Conservation (phyloP, 306 rosid species). For the Prunus fruticosa region DNA sequence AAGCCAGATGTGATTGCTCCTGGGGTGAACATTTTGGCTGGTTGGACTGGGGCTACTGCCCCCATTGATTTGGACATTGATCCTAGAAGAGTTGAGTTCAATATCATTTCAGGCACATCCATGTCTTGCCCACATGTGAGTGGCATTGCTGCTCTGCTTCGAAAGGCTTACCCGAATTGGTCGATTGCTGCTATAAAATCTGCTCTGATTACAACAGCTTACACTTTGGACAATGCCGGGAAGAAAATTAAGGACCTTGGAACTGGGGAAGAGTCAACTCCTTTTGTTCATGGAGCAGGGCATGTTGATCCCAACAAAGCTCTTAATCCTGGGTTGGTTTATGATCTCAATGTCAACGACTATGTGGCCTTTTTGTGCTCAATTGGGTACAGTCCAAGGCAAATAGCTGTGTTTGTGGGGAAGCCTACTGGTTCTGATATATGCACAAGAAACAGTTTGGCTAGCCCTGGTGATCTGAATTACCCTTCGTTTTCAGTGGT, state of each 20-base stretch:
- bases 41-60: constrained; percentile 72
- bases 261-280: constrained; percentile 59
- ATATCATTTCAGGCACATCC: constrained; percentile 92
- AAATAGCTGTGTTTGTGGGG: constrained; percentile 54
- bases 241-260: constrained; percentile 59
- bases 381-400: constrained; percentile 56
- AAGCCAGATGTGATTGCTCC: constrained; percentile 95
- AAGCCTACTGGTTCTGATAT: constrained; percentile 37
- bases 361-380: constrained; percentile 81
- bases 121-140: constrained; percentile 94
- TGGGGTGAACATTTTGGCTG: constrained; percentile 87
- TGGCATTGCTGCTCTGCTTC: constrained; percentile 79
- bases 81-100: constrained; percentile 82
- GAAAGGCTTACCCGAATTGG: constrained; percentile 70
- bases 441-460: constrained; percentile 34
- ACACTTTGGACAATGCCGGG: constrained; percentile 66
- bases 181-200: constrained; percentile 84
- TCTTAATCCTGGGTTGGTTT: constrained; percentile 74
- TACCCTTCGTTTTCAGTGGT: constrained; percentile 78
- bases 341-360: constrained; percentile 50
- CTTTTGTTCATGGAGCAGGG: constrained; percentile 82
- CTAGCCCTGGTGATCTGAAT: constrained; percentile 74
- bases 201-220: constrained; percentile 78
- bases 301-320: constrained; percentile 93
- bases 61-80: constrained; percentile 79